Percentiles rank a stretch among this genome's conserved stretches.
Conservation (phyloP, 805 yeast genomes). For the Starmerella geochares region DNA sequence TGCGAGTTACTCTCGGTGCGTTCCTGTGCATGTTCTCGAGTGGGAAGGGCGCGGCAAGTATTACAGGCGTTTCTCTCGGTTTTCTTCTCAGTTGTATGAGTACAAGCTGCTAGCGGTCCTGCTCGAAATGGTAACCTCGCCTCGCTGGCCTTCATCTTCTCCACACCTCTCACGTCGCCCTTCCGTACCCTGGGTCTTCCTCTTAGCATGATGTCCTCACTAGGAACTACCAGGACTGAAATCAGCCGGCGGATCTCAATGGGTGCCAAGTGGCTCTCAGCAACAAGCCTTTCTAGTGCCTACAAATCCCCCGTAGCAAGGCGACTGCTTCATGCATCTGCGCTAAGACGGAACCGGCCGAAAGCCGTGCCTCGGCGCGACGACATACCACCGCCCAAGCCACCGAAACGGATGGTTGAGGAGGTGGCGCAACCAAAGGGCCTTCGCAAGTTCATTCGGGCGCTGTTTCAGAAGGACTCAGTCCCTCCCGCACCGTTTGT, state of each 20-base stretch:
- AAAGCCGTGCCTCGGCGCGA: constrained; percentile 17
- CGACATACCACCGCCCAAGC: constrained; percentile 18
- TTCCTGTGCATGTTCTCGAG: too few relatives aligned
- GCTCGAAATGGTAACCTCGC: too few relatives aligned
- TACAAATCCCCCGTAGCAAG: neutral
- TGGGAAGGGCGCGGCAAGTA: too few relatives aligned
- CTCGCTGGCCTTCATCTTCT: neutral
- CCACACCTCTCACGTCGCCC: neutral
- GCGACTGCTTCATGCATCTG: neutral
- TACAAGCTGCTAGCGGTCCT: too few relatives aligned
- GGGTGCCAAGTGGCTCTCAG: neutral
- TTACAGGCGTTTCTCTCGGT: too few relatives aligned
- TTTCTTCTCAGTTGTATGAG: too few relatives aligned
- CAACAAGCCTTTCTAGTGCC: too few relatives aligned
- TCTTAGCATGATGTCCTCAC: neutral
- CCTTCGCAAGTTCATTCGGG: constrained; percentile 15
- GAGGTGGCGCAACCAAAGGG: constrained; percentile 18
- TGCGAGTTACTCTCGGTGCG: too few relatives aligned
- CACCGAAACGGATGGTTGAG: constrained; percentile 19
- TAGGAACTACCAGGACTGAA: neutral
- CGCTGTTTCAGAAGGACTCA: constrained; percentile 11
- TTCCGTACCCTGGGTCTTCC: constrained; percentile 1
- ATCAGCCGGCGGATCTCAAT: neutral
- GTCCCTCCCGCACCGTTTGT: neutral
- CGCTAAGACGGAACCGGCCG: neutral